Evolutionary conservation across 768 basidiomycete species (phyloP), one percentile per base, ranked within the genome.

Genomic region (Macrolepiota albuminosa): DNA sequence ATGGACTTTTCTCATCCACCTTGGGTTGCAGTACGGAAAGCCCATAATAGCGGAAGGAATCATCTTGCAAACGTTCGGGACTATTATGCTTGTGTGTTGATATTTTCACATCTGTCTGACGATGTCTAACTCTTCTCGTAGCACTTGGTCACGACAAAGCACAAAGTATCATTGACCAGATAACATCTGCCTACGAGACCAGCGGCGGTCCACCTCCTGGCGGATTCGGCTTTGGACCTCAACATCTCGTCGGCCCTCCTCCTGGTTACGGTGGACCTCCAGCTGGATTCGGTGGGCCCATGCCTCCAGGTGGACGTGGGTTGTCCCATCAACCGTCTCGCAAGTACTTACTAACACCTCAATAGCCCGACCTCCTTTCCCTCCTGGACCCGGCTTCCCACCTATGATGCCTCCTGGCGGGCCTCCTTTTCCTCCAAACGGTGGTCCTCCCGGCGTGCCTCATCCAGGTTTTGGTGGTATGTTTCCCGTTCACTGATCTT

Each of bases 91-190:
- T 94, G 94, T 95, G 63, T 58, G 88, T 63, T 13, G 3, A 33
- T 29, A 29, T 11, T 42, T 9, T 34, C 56, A 33, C 1, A n/a
- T 18, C 21, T 7, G 5, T 13, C 0, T 48, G 14, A 31, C 56
- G 42, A 43, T 64, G 36, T 37, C 58, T 64, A 57, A 51, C 47
- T 59, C 58, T 66, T 47, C 61, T 53, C 54, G 21, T 61, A 92
- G 90, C 90, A 2, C 84, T 93, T 58, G 90, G 90, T 58, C 94
- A 98, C 74, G 95, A 98, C 82, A 96, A 96, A 73, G 95, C 96
- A 18, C 97, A 99, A 74, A 93, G 78, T 67, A 94, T 98, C 71
- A 98, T 99, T 71, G 96, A 99, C 82, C 93, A 96, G 74, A 98
- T 99, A 73, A 95, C 94, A 40, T 87, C 90, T 24, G 87, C 91